phyloP scores from a whole-genome alignment of 495 filamentous ascomycete species.

The Emericellopsis terricola region DNA sequence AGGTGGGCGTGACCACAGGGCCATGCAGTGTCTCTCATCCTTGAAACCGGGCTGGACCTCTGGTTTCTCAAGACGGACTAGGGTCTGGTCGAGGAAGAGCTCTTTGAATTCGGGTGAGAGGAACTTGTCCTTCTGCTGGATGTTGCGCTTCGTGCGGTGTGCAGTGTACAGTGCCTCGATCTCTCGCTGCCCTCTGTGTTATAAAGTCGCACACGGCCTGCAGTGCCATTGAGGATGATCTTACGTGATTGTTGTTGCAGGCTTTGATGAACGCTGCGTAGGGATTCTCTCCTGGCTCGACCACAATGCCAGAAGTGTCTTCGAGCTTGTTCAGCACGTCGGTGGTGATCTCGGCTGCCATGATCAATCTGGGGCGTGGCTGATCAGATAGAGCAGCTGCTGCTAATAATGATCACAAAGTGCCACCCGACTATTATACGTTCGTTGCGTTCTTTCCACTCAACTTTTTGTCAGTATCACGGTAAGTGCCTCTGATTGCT shows the following conservation, averaged over 20 bases:
- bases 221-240: neutral
- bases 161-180: slow-evolving; percentile 55
- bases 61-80: slow-evolving; percentile 44
- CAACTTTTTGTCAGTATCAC: too few relatives aligned
- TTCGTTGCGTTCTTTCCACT: too few relatives aligned
- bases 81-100: slow-evolving; percentile 56
- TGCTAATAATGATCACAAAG: neutral
- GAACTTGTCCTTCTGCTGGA: slow-evolving; percentile 48
- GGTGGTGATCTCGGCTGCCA: slow-evolving; percentile 18
- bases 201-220: neutral
- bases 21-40: slow-evolving; percentile 65
- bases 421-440: neutral
- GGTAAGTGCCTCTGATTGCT: too few relatives aligned
- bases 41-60: slow-evolving; percentile 41
- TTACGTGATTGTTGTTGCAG: slow-evolving; percentile 41
- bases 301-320: slow-evolving; percentile 33
- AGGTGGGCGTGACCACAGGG: slow-evolving; percentile 76
- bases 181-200: slow-evolving; percentile 26
- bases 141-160: slow-evolving; percentile 58
- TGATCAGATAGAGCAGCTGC: too few relatives aligned
- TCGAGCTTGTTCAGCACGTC: slow-evolving; percentile 34
- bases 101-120: slow-evolving; percentile 47
- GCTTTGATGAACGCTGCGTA: slow-evolving; percentile 57
- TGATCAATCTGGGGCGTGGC: too few relatives aligned
- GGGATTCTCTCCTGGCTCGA: slow-evolving; percentile 40